Evolutionary conservation across 345 rosid genomes (phyloP), one percentile per base, ranked within the genome.

Genomic region (Pistacia vera): DNA sequence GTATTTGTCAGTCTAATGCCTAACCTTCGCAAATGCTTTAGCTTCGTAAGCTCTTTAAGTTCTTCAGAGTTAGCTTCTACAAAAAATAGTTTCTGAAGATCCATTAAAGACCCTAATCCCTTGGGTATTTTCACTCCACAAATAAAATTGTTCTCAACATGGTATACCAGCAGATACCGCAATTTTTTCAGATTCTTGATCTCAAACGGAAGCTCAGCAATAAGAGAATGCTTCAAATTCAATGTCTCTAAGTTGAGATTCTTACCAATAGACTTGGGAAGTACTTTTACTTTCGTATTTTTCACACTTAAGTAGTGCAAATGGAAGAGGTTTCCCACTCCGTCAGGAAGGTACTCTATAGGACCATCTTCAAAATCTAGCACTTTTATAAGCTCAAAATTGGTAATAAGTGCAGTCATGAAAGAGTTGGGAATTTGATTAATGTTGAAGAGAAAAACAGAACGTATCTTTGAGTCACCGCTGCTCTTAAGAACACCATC

Each of bases 21-120:
- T 18, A 80, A 67, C 63, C 49, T 75, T 65, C 74, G 70, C 62
- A 80, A 13, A 12, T 64, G 22, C 49, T 12, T 64, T 2, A 64
- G 68, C 49, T 64, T 66, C 33, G 13, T 44, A 66, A 66, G 54
- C 69, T 66, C 69, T 66, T 44, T 4, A 0, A 44, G 54, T 4
- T 10, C 18, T 44, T 41, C 7, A 11, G 33, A 52, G 56, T 12
- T 16, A 1, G 17, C 56, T 2, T 52, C 17, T 3, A 52, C 56
- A 12, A 2, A 11, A 11, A 12, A 0, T 2, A 52, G 56, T 11
- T 52, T 52, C 56, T 16, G 16, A 11, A 52, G 17, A 12, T 12
- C 16, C 4, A 16, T 12, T 52, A 52, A 52, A 52, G 18, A 52
- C 4, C 56, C 56, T 3, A 52, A 52, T 3, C 56, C 56, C 56